Conservation (phyloP, 352 stramenopile species). For the Phytophthora foliorum region DNA sequence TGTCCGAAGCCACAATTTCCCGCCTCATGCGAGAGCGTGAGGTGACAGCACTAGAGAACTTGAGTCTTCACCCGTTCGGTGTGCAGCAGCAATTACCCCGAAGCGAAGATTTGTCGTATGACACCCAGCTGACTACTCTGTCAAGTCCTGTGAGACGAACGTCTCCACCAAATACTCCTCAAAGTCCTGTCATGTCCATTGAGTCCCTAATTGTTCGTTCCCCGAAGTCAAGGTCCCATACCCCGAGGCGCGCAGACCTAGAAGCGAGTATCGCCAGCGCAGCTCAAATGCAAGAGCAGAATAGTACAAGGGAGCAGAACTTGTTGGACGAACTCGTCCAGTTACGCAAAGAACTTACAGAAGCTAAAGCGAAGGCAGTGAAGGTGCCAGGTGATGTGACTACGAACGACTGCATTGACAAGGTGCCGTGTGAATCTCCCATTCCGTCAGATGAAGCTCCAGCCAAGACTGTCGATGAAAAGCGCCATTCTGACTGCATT, state of each 20-base stretch:
- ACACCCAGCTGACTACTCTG: constrained; percentile 13
- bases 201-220: constrained; percentile 15
- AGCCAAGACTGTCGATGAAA: constrained; percentile 11
- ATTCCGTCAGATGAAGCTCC: background rate
- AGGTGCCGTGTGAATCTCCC: constrained; percentile 16
- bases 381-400: background rate
- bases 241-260: constrained; percentile 20
- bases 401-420: background rate
- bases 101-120: constrained; percentile 21
- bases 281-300: constrained; percentile 2
- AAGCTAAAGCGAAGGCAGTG: constrained; percentile 25
- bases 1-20: constrained; percentile 71
- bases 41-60: constrained; percentile 51
- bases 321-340: constrained; percentile 44
- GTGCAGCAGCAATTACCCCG: constrained; percentile 11
- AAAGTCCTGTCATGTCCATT: constrained; percentile 1
- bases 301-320: constrained; percentile 36
- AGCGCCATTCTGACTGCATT: constrained; percentile 14
- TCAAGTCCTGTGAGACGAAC: constrained; percentile 11
- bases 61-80: constrained; percentile 48
- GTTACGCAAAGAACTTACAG: constrained; percentile 44
- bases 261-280: constrained; percentile 24
- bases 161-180: constrained; percentile 16
- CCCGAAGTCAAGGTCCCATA: constrained; percentile 16
- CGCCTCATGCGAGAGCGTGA: constrained; percentile 67